phyloP scores from a whole-genome alignment of 1,139 yeast species.

The Nematodospora anomalae region DNA sequence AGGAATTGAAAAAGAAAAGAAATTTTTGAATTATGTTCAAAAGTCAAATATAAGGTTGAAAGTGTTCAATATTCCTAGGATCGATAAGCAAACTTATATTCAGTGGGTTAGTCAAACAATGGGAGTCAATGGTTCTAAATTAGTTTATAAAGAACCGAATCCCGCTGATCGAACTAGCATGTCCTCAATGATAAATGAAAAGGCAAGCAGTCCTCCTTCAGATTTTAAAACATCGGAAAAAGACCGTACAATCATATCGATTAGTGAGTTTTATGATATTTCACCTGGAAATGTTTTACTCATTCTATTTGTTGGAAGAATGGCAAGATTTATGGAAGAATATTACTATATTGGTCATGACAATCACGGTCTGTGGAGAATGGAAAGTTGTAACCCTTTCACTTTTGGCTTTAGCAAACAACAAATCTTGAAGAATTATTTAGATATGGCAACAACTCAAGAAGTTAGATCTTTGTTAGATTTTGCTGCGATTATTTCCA shows the following conservation, averaged over 20 bases:
- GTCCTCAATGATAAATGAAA: slow-evolving; percentile 10
- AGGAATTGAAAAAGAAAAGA: slow-evolving; percentile 4
- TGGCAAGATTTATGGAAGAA: slow-evolving; percentile 12
- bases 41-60: slow-evolving; percentile 10
- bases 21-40: slow-evolving; percentile 8
- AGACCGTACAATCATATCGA: background rate
- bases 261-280: slow-evolving; percentile 9
- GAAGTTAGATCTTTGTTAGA: slow-evolving; percentile 29
- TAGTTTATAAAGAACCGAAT: background rate
- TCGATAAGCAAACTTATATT: slow-evolving; percentile 1
- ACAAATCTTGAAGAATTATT: slow-evolving; percentile 15
- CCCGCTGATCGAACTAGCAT: slow-evolving; percentile 9
- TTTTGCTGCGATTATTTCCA: slow-evolving; percentile 46
- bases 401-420: slow-evolving; percentile 5
- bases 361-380: slow-evolving; percentile 6
- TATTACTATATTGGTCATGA: slow-evolving; percentile 7
- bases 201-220: background rate
- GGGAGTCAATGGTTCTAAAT: slow-evolving; percentile 3
- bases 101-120: slow-evolving; percentile 4
- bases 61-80: slow-evolving; percentile 7
- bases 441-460: slow-evolving; percentile 17
- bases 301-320: slow-evolving; percentile 8
- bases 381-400: slow-evolving; percentile 3
- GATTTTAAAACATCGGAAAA: background rate
- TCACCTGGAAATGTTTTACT: slow-evolving; percentile 12